Base-by-base conservation (phyloP, 2,329 filamentous ascomycete genomes). In the Teratosphaeriaceae sp. region DNA sequence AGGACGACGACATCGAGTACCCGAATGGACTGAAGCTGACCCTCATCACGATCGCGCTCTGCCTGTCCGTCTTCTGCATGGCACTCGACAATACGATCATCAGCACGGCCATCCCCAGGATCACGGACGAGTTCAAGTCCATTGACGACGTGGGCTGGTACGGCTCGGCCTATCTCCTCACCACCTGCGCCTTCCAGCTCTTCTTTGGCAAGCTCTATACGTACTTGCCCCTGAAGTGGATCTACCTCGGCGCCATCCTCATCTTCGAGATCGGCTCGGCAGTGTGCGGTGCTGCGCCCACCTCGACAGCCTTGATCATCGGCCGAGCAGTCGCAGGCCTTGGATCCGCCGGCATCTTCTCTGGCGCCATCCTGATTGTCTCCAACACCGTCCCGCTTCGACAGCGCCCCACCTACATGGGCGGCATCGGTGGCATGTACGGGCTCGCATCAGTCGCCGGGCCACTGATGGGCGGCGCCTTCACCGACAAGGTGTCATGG, bases 231-330 rank as follows among this genome's bases (percentile, higher is more conserved):
- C 55, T 67, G 54, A 75, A 75, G 56, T 70, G 63, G 63, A 58
- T 70, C 33, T 74, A 66, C 53, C 48, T 75, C 7, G 47, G 48
- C 13, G 66, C 67, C 1, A 60, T 74, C 19, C 50, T 62, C 46
- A 66, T 73, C 54, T 76, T 76, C 56, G 71, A 75, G 52, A 43
- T 75, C 40, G 74, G 74, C 15, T 71, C 68, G n/a, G 59, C 71
- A 11, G 61, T 77, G 42, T 76, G 73, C 46, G 74, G 68, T 50
- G 64, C 68, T 21, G 72, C 73, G 6, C 71, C 71, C 11, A 72
- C 66, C 49, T 72, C 69, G 4, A 65, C 56, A 2, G 66, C 72
- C 13, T 56, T 77, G 24, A 74, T 77, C 51, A 59, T 75, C 31
- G 74, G 74, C 8, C 65, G 74, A 43, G 72, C 71, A 0, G 59